Evolutionary conservation across 495 filamentous ascomycete species (phyloP), one percentile per base, ranked within the genome.

Genomic region (Penicillium nucicola): DNA sequence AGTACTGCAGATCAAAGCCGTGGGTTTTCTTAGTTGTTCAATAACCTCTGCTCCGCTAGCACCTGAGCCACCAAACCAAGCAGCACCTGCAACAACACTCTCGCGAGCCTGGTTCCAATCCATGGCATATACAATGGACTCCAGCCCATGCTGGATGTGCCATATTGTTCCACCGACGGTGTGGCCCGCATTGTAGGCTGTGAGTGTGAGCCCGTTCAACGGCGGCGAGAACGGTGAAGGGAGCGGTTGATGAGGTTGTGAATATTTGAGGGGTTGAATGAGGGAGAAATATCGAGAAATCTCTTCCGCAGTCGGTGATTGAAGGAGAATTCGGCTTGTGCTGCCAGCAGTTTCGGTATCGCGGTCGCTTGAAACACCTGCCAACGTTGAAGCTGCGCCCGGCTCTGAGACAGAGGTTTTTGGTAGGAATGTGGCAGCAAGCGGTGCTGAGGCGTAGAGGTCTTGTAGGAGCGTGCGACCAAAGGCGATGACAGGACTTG

Each of bases 41-140:
- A 96, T 90, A 20, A 97, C 87, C 56, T 96, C 92, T 12, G 88
- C 84, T 5, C 93, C 91, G 43, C 87, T 86, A 5, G 81, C 84
- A 14, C 88, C 89, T 5, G 86, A 80, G 2, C 88, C 88, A 25
- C 88, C 88, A 36, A 99, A 79, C 89, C 93, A 97, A 14, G 92
- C 89, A 32, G 93, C 95, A 50, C 92, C 93, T 2, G 92, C 82
- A 35, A 95, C 81, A 11, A 96, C 89, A 74, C 95, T 95, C 67
- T 99, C 93, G 41, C 89, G 80, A 10, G 84, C 88, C 64, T 97
- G 90, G 59, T 96, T 97, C 93, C 95, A 99, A 59, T 97, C 92
- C 12, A 96, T 87, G 1, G 95, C 92, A 56, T 99, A 97, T 11
- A 97, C 92, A 32, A 99, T 93, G 1, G 90, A 95, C 64, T 99